phyloP scores from a whole-genome alignment of 495 filamentous ascomycete species.

The Corynascus novoguineensis region DNA sequence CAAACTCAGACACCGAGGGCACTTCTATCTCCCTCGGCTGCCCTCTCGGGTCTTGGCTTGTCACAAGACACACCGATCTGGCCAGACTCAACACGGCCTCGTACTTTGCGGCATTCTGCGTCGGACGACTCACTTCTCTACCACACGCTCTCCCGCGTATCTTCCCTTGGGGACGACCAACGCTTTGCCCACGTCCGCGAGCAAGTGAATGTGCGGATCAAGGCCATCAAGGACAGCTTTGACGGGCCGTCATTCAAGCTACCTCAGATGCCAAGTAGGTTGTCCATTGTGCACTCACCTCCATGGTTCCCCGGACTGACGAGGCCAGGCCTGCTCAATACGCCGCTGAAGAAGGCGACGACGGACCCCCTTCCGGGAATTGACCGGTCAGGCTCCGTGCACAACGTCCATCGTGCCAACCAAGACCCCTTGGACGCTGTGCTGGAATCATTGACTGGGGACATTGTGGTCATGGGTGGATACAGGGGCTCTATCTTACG shows the following conservation, averaged over 20 bases:
- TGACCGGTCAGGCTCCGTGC: conserved; percentile 9
- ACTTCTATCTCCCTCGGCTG: background rate
- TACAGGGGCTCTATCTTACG: conserved; percentile 86
- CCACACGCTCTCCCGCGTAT: conserved; percentile 62
- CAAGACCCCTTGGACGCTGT: conserved; percentile 53
- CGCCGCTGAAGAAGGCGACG: conserved; percentile 34
- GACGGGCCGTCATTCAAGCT: conserved; percentile 68
- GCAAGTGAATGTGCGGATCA: conserved; percentile 79
- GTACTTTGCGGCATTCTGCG: conserved; percentile 52
- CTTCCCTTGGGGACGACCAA: conserved; percentile 82
- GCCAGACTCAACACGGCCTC: conserved; percentile 23
- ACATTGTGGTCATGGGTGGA: conserved; percentile 84
- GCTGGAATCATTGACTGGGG: conserved; percentile 66
- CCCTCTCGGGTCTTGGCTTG: background rate
- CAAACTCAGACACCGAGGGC: conserved; percentile 15
- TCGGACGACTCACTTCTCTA: conserved; percentile 74
- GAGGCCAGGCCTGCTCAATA: conserved; percentile 30
- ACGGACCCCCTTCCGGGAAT: conserved; percentile 12
- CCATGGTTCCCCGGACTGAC: conserved; percentile 18
- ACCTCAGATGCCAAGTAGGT: conserved; percentile 56
- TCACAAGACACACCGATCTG: conserved; percentile 27
- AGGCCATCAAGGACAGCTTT: conserved; percentile 85
- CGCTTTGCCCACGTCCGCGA: conserved; percentile 72
- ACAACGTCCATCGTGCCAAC: conserved; percentile 18
- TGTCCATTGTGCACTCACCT: conserved; percentile 28